Conservation (phyloP, 768 basidiomycete species). For the Melanogaster broomeanus region DNA sequence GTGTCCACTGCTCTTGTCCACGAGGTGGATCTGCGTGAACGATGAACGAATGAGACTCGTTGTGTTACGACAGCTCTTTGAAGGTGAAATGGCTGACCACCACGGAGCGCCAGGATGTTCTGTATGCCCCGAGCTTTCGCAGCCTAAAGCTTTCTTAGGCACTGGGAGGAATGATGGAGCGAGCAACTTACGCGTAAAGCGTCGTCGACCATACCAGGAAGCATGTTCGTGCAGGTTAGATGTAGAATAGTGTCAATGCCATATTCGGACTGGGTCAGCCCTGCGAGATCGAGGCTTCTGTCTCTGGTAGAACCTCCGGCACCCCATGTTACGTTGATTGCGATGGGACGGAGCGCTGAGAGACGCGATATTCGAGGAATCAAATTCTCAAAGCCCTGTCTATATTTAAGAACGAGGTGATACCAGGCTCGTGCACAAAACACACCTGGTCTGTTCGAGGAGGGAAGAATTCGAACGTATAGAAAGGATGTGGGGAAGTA, state of each 20-base stretch:
- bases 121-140: constrained; percentile 83
- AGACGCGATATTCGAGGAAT: constrained; percentile 85
- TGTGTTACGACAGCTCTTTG: neutral
- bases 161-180: neutral
- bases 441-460: constrained; percentile 87
- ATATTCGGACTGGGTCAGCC: constrained; percentile 69
- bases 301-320: constrained; percentile 93
- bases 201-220: constrained; percentile 81
- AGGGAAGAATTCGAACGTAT: constrained; percentile 96
- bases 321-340: constrained; percentile 95
- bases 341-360: constrained; percentile 73
- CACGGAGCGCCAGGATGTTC: constrained; percentile 90
- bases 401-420: constrained; percentile 1
- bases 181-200: constrained; percentile 67
- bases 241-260: constrained; percentile 89
- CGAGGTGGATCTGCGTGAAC: constrained; percentile 76
- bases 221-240: constrained; percentile 97
- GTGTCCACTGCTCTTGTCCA: constrained; percentile 92
- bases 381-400: constrained; percentile 88
- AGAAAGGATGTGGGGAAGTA: constrained; percentile 62
- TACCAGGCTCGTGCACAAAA: neutral
- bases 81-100: constrained; percentile 53
- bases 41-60: neutral
- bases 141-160: constrained; percentile 43
- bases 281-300: constrained; percentile 83